Evolutionary conservation across 176 grass and related monocot genomes (phyloP), one percentile per base, ranked within the genome.

Genomic region (Avena insularis): DNA sequence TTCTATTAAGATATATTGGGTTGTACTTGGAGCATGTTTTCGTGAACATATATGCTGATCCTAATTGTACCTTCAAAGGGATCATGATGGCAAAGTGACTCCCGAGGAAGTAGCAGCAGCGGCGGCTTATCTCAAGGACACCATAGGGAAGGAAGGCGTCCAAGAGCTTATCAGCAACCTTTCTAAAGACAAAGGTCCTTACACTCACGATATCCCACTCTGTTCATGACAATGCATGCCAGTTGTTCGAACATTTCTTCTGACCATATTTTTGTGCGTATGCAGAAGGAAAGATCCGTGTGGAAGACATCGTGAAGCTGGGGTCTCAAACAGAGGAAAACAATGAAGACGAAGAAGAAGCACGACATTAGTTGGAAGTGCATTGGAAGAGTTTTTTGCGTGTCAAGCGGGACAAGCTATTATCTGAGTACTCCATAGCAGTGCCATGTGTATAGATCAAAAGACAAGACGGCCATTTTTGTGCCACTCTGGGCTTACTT

Each of bases 41-140:
- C 57, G 13, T 75, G 58, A 75, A 56, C 20, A 43, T 43, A 43
- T 43, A 43, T 69, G 16, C 19, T 77, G 56, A 85, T 85, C 66
- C 64, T n/a, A 60, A 56, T 63, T 48, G 14, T 49, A 89, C 69
- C 47, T 77, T 84, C 72, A 12, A 71, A 97, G 95, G 84, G 95
- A 97, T 82, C 95, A 80, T 81, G 95, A 97, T 70, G 95, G 95
- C 57, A 94, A 97, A 89, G 95, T 97, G 84, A 97, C 92, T 12
- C 88, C 95, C 75, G 92, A 97, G 83, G 92, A 97, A 86, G 92
- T 97, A n/a, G 95, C 90, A 0, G 85, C 91, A 0, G 95, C 92
- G 0, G 91, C 91, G 0, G 90, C 86, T 67, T 97, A 95, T 90
- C 88, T 97, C 47, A 97, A 93, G 90, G 85, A 95, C 50, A 95